Evolutionary conservation across 768 basidiomycete genomes (phyloP), one percentile per base, ranked within the genome.

Genomic region (Naganishia friedmannii): DNA sequence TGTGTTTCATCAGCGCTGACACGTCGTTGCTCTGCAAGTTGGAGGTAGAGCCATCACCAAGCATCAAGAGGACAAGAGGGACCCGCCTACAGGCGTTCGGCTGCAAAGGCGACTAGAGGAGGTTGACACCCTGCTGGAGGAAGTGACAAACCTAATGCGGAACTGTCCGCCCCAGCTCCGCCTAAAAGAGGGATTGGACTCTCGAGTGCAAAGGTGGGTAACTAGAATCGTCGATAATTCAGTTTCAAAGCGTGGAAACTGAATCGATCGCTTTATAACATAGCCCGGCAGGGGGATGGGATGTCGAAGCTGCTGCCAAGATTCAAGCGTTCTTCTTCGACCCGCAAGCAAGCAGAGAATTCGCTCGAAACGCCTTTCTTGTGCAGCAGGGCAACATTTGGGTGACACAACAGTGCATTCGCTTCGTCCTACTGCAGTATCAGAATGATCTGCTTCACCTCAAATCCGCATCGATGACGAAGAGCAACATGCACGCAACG

Each of bases 341-440:
- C 75, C 92, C 93, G 15, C 90, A 92, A 72, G 91, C 91, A 9
- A 90, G 88, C 10, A 86, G 90, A 26, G 90, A 87, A 68, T 90
- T 90, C 76, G 92, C 92, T 0, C 85, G 91, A 66, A 93, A 95
- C 78, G 89, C 90, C 23, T 94, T 89, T 84, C 84, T 93, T 37
- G 92, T 95, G 37, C 90, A 92, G 86, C 92, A 93, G 80, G 90
- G 90, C 42, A 95, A 95, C 77, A 83, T 95, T 51, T 94, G 89
- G 75, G 92, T 94, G 74, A 94, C 92, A 13, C 92, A 93, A 86
- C 92, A 89, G 72, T 70, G 85, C 58, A 91, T 91, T 69, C 90
- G 93, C 68, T 93, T 92, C 74, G 91, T 94, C 72, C 90, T 91
- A 65, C 90, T 93, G 74, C 92, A 93, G 81, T 94, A 94, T 78